A percentile compares a stretch with the other conserved stretches of the same genome.
phyloP scores from a whole-genome alignment of 805 yeast species.

The Metschnikowia lochheadii region DNA sequence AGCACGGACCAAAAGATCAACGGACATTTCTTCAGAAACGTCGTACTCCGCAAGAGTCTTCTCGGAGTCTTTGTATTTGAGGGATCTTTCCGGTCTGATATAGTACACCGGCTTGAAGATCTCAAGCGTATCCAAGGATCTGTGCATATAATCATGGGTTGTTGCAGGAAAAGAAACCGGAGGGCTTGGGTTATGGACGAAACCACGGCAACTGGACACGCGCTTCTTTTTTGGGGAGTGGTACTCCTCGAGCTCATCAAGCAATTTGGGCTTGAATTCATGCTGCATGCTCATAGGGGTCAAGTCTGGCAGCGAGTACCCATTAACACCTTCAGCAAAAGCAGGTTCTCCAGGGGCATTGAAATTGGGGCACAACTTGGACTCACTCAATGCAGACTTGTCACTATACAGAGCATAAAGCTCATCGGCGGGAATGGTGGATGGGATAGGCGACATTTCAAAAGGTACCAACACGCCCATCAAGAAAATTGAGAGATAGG shows the following conservation, averaged over 20 bases:
- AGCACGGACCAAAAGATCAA: slow-evolving; percentile 11
- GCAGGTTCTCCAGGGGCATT: not conserved
- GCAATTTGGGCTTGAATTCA: not conserved
- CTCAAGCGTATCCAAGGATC: not conserved
- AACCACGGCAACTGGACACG: not conserved
- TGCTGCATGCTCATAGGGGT: slow-evolving; percentile 2
- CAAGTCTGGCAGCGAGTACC: not conserved
- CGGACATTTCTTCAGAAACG: slow-evolving; percentile 4
- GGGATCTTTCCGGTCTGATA: not conserved
- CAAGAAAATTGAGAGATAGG: not conserved
- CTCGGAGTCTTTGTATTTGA: slow-evolving; percentile 2
- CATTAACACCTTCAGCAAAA: not conserved
- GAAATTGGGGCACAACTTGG: not conserved
- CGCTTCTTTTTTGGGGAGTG: not conserved
- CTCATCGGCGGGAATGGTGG: not conserved
- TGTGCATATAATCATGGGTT: not conserved
- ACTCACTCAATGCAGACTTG: not conserved
- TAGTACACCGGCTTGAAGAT: not conserved
- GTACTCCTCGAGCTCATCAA: not conserved
- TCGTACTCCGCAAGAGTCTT: slow-evolving; percentile 3
- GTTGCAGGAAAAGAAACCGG: not conserved
- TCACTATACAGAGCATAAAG: not conserved
- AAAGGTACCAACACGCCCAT: not conserved
- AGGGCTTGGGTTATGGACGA: slow-evolving; percentile 2
- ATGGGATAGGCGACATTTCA: not conserved